phyloP scores from a whole-genome alignment of 495 filamentous ascomycete genomes.

The Pseudotulostoma volvatum region DNA sequence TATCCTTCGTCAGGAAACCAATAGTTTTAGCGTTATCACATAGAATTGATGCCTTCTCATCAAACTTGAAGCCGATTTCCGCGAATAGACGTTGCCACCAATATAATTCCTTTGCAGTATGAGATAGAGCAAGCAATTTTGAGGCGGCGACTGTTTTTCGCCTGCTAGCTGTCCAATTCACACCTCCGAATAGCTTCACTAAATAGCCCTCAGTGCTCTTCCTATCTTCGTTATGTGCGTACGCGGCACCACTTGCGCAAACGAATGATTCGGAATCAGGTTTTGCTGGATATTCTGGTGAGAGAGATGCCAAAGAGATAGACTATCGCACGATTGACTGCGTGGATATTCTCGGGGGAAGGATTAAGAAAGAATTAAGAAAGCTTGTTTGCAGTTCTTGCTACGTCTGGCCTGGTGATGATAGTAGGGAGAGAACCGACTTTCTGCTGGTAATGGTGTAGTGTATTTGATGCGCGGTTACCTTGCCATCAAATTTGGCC shows the following conservation, averaged over 20 bases:
- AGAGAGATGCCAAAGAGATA: constrained; percentile 8
- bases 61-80: not conserved
- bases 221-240: constrained; percentile 6
- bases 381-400: constrained; percentile 4
- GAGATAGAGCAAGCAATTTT: constrained; percentile 7
- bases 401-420: constrained; percentile 11
- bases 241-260: constrained; percentile 8
- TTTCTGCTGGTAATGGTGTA: constrained; percentile 9
- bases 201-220: constrained; percentile 10
- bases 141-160: constrained; percentile 11
- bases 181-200: constrained; percentile 9
- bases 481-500: not conserved
- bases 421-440: constrained; percentile 11
- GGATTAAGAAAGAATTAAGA: constrained; percentile 11
- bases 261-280: not conserved
- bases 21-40: not conserved
- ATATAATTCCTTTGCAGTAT: constrained; percentile 7
- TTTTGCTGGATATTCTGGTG: constrained; percentile 2
- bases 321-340: constrained; percentile 5
- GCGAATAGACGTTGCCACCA: constrained; percentile 4
- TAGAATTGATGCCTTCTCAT: not conserved
- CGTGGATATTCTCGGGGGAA: constrained; percentile 3
- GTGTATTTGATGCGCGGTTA: not conserved
- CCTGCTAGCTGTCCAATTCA: constrained; percentile 12
- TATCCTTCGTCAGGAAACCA: not conserved